Evolutionary conservation across 148 eudicot species (phyloP).

Genomic region (Camellia sinensis): DNA sequence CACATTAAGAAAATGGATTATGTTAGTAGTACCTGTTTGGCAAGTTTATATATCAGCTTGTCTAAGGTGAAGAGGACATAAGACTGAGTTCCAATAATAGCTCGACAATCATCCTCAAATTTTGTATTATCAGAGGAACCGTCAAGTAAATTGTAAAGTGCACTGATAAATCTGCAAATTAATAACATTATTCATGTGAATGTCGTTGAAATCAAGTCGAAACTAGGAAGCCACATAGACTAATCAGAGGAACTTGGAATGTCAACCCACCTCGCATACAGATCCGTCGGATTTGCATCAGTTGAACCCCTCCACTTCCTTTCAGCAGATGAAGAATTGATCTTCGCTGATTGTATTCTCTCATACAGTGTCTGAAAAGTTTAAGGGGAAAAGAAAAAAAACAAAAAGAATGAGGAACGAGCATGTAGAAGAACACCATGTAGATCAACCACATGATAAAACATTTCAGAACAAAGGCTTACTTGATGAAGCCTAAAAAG

Average conservation of each 20-base stretch:
- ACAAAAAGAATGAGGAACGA: neutral
- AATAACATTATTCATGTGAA: conserved; percentile 4
- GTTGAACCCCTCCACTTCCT: conserved; percentile 58
- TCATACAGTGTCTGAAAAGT: conserved; percentile 71
- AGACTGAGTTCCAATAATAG: conserved; percentile 83
- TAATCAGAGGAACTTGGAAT: neutral
- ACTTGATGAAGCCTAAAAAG: conserved; percentile 90
- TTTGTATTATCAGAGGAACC: conserved; percentile 84
- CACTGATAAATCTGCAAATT: conserved; percentile 60
- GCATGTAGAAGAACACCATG: neutral
- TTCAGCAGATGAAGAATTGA: conserved; percentile 54
- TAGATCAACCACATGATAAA: conserved; percentile 2
- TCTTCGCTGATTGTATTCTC: conserved; percentile 72
- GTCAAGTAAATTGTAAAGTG: conserved; percentile 70
- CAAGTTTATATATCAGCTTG: conserved; percentile 80
- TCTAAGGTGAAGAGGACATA: conserved; percentile 86
- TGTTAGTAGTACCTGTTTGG: conserved; percentile 61
- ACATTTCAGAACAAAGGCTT: conserved; percentile 18
- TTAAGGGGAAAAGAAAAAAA: neutral
- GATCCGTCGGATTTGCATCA: conserved; percentile 46
- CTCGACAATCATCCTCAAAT: conserved; percentile 95
- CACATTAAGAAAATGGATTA: neutral
- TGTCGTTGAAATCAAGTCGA: conserved; percentile 10
- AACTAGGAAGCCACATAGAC: neutral
- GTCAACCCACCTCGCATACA: conserved; percentile 56